Base-by-base conservation (phyloP, 257 asterid genomes). In the Przewalskia tangutica region DNA sequence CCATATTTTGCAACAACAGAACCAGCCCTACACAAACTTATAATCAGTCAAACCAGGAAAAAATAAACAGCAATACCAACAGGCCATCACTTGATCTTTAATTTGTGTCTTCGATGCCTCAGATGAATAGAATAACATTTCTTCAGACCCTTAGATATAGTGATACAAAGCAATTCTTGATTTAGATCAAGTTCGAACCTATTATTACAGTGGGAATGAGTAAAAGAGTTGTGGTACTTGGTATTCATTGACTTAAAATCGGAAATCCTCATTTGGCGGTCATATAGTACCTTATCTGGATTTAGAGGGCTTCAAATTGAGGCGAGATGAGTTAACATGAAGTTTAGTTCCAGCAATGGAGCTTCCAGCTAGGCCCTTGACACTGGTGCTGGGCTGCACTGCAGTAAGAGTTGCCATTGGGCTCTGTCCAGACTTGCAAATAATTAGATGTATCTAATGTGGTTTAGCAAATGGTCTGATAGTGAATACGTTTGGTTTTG, bases 1-100 rank as follows among this genome's bases (percentile, higher is more conserved):
- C 99, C 99, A 79, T 93, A 93, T 87, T 95, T 95, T 8, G 99
- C 97, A 8, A 95, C 97, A 87, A 95, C 94, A 40, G 91, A 89
- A 77, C 97, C 91, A 84, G 88, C 89, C 92, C 95, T 93, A 73
- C 77, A 82, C 66, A 60, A 53, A 64, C 17, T 44, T 32, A 38
- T 34, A 34, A 17, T 59, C 50, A 77, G 13, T 79, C 46, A 4
- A 62, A 76, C 17, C 64, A 56, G 77, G 20, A 50, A 50, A 48
- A 59, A n/a, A 5, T 4, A 53, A 65, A 51, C 4, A 46, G 32
- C 40, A 60, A 36, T 50, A 34, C 1, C 59, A 5, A 64, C 23
- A 12, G 0, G 16, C 2, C 44, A 48, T 48, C 27, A 60, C 36
- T 59, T 1, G 16, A 34, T 44, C 38, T 70, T 18, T n/a, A 70